A percentile compares a stretch with the other conserved stretches of the same genome.
These are phyloP conservation scores for Collybia nuda DNA, from an alignment of 768 basidiomycete genomes.

Conservation along the genomic window DNA sequence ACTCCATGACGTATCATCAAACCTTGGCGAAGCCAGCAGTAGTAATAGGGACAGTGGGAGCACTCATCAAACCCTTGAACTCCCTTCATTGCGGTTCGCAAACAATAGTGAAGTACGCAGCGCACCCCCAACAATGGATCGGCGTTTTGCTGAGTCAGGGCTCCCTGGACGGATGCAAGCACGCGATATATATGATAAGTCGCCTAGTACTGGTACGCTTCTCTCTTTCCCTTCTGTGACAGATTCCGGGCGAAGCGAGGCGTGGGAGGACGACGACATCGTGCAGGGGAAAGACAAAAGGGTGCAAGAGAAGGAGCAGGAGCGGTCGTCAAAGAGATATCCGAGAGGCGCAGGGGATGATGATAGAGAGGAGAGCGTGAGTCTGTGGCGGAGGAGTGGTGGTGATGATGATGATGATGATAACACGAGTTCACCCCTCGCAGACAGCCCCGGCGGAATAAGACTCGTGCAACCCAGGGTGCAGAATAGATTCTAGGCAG, in stretches of 20 bases:
- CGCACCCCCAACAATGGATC: slow-evolving; percentile 44
- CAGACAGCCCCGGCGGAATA: background rate
- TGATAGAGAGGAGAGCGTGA: slow-evolving; percentile 62
- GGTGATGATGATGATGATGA: slow-evolving; percentile 22
- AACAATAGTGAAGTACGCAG: slow-evolving; percentile 37
- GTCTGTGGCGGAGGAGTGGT: slow-evolving; percentile 42
- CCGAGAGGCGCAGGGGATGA: slow-evolving; percentile 49
- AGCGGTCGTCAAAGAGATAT: slow-evolving; percentile 43
- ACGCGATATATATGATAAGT: slow-evolving; percentile 33
- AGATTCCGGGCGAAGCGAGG: slow-evolving; percentile 44
- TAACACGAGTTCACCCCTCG: background rate
- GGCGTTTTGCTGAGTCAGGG: slow-evolving; percentile 24
- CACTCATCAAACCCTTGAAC: slow-evolving; percentile 26
- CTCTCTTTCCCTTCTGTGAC: slow-evolving; percentile 53
- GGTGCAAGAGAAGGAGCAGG: slow-evolving; percentile 19
- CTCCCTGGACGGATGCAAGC: slow-evolving; percentile 30
- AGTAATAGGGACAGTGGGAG: slow-evolving; percentile 3
- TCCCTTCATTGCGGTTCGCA: slow-evolving; percentile 28
- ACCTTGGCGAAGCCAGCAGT: slow-evolving; percentile 10
- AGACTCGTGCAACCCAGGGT: slow-evolving; percentile 4
- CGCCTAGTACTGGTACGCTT: slow-evolving; percentile 31
- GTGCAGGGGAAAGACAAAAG: slow-evolving; percentile 6
- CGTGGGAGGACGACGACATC: slow-evolving; percentile 36
- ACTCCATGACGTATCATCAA: slow-evolving; percentile 19
- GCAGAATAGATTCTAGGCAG: slow-evolving; percentile 1